A percentile compares a stretch with the other conserved stretches of the same genome.
phyloP scores from a whole-genome alignment of 805 yeast genomes.

The Kregervanrija pseudodelftensis region DNA sequence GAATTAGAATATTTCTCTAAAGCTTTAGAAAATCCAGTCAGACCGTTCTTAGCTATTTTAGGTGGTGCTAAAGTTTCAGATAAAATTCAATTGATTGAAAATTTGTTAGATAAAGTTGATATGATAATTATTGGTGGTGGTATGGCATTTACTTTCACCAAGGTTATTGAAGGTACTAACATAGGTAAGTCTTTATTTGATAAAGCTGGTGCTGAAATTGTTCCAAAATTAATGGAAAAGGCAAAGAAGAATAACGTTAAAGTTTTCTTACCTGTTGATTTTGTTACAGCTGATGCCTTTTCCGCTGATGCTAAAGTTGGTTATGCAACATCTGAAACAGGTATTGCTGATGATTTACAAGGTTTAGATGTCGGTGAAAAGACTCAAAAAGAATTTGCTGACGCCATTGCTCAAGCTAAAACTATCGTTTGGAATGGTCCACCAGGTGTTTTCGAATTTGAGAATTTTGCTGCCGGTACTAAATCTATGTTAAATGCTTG shows the following conservation, averaged over 20 bases:
- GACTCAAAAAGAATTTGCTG: slow-evolving; percentile 70
- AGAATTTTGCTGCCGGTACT: slow-evolving; percentile 85
- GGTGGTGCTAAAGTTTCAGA: slow-evolving; percentile 99
- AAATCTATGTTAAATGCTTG: slow-evolving; percentile 83
- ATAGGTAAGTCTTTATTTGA: slow-evolving; percentile 93
- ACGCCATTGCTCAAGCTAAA: slow-evolving; percentile 85
- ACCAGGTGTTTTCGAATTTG: slow-evolving; percentile 99
- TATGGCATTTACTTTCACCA: slow-evolving; percentile 99
- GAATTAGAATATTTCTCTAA: slow-evolving; percentile 96
- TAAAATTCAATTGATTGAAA: slow-evolving; percentile 97
- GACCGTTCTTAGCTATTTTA: slow-evolving; percentile 97
- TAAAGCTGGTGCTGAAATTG: slow-evolving; percentile 91
- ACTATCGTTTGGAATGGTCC: slow-evolving; percentile 99
- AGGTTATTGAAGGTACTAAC: slow-evolving; percentile 74
- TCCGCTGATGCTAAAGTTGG: slow-evolving; percentile 84
- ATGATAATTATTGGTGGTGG: slow-evolving; percentile 97
- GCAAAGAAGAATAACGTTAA: slow-evolving; percentile 95
- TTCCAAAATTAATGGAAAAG: slow-evolving; percentile 85
- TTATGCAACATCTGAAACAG: slow-evolving; percentile 78
- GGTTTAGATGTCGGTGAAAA: slow-evolving; percentile 96
- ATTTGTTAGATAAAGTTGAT: slow-evolving; percentile 93
- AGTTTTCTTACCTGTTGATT: slow-evolving; percentile 90
- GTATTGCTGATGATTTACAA: slow-evolving; percentile 93
- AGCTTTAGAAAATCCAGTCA: slow-evolving; percentile 95
- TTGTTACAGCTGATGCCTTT: slow-evolving; percentile 91